A percentile compares a stretch with the other conserved stretches of the same genome.
These are phyloP conservation scores for Suillus alpinus DNA, from an alignment of 768 basidiomycete species.

Conservation along the genomic window DNA sequence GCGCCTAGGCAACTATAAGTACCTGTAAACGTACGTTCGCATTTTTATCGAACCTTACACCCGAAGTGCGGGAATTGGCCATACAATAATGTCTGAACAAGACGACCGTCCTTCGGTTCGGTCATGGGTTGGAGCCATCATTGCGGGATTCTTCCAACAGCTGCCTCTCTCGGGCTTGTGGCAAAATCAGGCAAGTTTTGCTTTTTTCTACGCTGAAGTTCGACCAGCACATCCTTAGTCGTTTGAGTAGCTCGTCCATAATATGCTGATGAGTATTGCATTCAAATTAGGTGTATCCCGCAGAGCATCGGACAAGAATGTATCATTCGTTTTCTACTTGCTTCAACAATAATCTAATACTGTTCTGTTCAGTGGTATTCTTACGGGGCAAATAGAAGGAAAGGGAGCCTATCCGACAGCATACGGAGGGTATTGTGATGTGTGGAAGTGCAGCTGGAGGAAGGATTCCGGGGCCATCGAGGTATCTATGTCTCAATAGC, in stretches of 20 bases:
- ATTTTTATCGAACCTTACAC: background rate
- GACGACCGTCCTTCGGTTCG: background rate
- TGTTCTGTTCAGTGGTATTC: slow-evolving; percentile 4
- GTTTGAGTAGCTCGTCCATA: background rate
- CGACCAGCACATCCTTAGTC: background rate
- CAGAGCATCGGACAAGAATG: background rate
- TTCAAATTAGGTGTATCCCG: background rate
- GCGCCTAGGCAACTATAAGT: background rate
- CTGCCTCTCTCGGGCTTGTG: background rate
- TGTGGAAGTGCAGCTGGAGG: slow-evolving; percentile 18
- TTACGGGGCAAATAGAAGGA: slow-evolving; percentile 6
- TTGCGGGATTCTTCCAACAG: background rate
- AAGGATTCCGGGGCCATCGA: slow-evolving; percentile 8
- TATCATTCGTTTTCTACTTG: background rate
- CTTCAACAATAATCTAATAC: background rate
- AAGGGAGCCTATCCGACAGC: slow-evolving; percentile 6
- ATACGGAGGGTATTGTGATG: slow-evolving; percentile 8
- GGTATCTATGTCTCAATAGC: background rate
- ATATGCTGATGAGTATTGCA: background rate
- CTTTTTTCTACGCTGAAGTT: background rate
- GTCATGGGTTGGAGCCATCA: background rate
- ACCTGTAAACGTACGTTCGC: background rate
- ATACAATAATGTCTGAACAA: background rate
- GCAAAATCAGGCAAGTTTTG: background rate
- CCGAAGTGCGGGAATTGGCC: background rate